These are phyloP conservation scores for Podospora tetraspora DNA, from an alignment of 495 filamentous ascomycete genomes.

Conservation along the genomic window DNA sequence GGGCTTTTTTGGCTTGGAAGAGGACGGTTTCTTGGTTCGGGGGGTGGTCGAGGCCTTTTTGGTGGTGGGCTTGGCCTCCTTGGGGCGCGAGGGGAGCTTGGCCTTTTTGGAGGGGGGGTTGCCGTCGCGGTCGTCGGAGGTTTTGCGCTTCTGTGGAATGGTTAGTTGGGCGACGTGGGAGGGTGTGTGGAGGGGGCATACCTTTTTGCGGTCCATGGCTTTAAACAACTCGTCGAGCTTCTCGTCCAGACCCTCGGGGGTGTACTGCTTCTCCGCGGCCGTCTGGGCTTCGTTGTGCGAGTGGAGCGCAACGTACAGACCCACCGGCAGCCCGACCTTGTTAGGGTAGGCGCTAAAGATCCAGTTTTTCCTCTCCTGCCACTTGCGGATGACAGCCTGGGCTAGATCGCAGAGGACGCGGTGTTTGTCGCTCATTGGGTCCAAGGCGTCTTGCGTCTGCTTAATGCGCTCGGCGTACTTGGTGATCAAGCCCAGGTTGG, in stretches of 20 bases:
- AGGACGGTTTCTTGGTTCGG: constrained; percentile 2
- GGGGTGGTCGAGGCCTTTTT: constrained; percentile 2
- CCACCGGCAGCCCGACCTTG: constrained; percentile 72
- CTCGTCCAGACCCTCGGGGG: constrained; percentile 79
- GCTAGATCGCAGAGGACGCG: constrained; percentile 88
- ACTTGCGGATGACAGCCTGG: constrained; percentile 73
- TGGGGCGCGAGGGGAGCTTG: constrained; percentile 16
- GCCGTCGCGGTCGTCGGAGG: constrained; percentile 37
- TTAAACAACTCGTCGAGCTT: constrained; percentile 60
- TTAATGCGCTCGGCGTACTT: constrained; percentile 92
- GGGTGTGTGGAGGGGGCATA: constrained; percentile 24
- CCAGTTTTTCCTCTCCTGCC: constrained; percentile 72
- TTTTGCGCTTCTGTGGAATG: constrained; percentile 43
- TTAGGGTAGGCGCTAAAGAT: constrained; percentile 73
- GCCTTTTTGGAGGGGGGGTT: constrained; percentile 33
- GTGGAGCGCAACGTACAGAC: constrained; percentile 67
- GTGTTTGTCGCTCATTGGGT: constrained; percentile 58
- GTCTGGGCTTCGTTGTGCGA: constrained; percentile 75
- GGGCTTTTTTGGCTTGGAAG: constrained; percentile 12
- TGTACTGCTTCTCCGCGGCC: constrained; percentile 75
- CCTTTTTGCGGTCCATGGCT: constrained; percentile 51
- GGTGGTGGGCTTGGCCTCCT: constrained; percentile 28
- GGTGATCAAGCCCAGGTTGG: constrained; percentile 83
- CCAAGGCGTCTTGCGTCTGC: constrained; percentile 74
- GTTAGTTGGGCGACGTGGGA: background rate